Percentiles rank a stretch among this genome's conserved stretches.
These are phyloP conservation scores for Cryptosporidium canis DNA, from an alignment of 169 alveolate genomes.

Conservation along the genomic window DNA sequence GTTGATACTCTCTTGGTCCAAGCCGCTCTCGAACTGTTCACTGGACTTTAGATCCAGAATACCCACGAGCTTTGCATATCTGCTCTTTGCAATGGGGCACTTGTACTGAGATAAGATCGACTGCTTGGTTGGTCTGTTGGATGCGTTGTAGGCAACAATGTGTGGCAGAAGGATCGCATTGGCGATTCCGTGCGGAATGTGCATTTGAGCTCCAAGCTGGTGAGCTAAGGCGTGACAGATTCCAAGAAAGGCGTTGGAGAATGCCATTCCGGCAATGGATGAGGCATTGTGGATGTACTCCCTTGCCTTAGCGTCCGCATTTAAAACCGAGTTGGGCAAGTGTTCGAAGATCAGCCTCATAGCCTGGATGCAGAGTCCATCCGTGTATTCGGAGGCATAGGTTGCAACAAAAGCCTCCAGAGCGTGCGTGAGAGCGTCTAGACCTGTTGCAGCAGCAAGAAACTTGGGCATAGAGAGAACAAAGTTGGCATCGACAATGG, in stretches of 20 bases:
- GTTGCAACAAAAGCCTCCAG: constrained; percentile 72
- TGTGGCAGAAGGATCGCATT: constrained; percentile 71
- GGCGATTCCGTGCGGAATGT: constrained; percentile 73
- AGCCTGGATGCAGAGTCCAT: constrained; percentile 69
- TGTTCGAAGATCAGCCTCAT: constrained; percentile 64
- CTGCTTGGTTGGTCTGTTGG: constrained; percentile 60
- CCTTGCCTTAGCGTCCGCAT: constrained; percentile 53
- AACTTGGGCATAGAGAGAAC: constrained; percentile 73
- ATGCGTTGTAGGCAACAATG: constrained; percentile 62
- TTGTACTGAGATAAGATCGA: constrained; percentile 52
- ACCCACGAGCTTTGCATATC: constrained; percentile 57
- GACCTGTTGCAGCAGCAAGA: constrained; percentile 72
- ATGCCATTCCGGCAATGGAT: constrained; percentile 73
- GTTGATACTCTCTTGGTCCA: constrained; percentile 59
- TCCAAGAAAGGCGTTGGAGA: constrained; percentile 74
- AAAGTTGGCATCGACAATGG: constrained; percentile 72
- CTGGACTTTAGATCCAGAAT: constrained; percentile 11
- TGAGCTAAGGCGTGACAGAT: constrained; percentile 74
- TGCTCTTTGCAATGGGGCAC: constrained; percentile 59
- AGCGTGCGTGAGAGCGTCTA: constrained; percentile 73
- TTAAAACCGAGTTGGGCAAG: constrained; percentile 31
- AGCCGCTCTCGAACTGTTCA: background rate
- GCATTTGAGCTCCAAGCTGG: constrained; percentile 71
- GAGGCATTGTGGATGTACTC: constrained; percentile 72
- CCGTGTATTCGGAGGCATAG: constrained; percentile 70